Conservation (phyloP, 1,139 yeast species). For the Yamadazyma pseudoaaseri region DNA sequence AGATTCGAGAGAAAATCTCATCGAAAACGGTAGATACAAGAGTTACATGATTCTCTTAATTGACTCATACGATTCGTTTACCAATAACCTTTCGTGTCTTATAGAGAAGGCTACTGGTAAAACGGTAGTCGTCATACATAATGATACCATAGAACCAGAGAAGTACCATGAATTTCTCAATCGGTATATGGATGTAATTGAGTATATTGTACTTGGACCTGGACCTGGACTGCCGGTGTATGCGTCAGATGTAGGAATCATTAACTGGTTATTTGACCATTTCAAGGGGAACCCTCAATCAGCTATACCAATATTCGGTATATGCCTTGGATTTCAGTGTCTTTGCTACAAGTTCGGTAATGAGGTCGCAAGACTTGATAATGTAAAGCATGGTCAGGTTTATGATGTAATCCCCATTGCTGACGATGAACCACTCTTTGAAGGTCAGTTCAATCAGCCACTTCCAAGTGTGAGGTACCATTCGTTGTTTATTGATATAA, state of each 20-base stretch:
- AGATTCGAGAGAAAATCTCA: neutral
- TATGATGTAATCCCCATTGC: constrained; percentile 46
- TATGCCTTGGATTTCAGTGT: constrained; percentile 91
- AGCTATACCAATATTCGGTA: constrained; percentile 75
- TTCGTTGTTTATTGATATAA: constrained; percentile 60
- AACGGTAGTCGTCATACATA: constrained; percentile 67
- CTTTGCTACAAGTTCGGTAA: constrained; percentile 70
- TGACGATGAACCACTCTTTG: constrained; percentile 29
- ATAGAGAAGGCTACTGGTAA: constrained; percentile 55
- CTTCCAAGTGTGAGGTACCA: constrained; percentile 80
- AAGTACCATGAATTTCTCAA: constrained; percentile 37
- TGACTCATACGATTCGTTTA: constrained; percentile 94
- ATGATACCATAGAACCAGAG: constrained; percentile 54
- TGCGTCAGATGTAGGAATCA: constrained; percentile 68
- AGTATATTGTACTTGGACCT: constrained; percentile 87
- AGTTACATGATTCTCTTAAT: constrained; percentile 60
- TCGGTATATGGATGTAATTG: constrained; percentile 48
- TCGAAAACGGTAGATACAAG: neutral
- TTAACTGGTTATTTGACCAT: constrained; percentile 49
- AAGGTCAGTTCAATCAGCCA: constrained; percentile 33
- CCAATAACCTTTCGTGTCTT: constrained; percentile 72
- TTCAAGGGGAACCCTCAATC: constrained; percentile 17
- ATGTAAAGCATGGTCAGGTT: constrained; percentile 85
- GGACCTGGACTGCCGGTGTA: constrained; percentile 92
- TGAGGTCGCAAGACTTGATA: constrained; percentile 47